Percentiles rank a stretch among this genome's conserved stretches.
phyloP scores from a whole-genome alignment of 768 basidiomycete species.

The Pulveroboletus frians region DNA sequence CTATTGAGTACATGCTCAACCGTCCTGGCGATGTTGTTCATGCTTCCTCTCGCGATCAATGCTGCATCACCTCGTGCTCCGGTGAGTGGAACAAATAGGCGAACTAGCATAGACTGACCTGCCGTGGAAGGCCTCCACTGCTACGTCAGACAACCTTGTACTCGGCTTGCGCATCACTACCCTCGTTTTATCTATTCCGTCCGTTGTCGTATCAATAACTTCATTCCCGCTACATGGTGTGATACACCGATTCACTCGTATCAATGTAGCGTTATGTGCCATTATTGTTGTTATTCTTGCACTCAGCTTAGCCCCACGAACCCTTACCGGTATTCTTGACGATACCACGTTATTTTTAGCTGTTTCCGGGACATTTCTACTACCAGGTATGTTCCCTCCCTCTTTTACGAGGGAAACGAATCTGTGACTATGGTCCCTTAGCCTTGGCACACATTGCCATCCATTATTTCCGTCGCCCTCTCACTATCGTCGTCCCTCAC shows the following conservation, averaged over 20 bases:
- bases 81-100: slow-evolving; percentile 33
- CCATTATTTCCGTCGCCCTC: slow-evolving; percentile 80
- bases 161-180: slow-evolving; percentile 44
- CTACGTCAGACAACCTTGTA: slow-evolving; percentile 5
- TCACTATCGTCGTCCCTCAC: slow-evolving; percentile 75
- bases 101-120: slow-evolving; percentile 12
- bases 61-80: slow-evolving; percentile 40
- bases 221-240: slow-evolving; percentile 44
- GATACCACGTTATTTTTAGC: slow-evolving; percentile 47
- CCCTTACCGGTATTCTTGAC: slow-evolving; percentile 37
- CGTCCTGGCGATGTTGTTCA: slow-evolving; percentile 42
- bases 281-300: slow-evolving; percentile 38
- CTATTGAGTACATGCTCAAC: slow-evolving; percentile 50
- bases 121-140: slow-evolving; percentile 4
- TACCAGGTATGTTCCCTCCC: slow-evolving; percentile 45
- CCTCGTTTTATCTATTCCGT: slow-evolving; percentile 56
- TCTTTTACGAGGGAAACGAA: background rate
- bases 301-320: slow-evolving; percentile 43
- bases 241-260: slow-evolving; percentile 33
- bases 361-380: slow-evolving; percentile 53
- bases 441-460: slow-evolving; percentile 75
- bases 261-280: slow-evolving; percentile 45
- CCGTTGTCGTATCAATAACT: slow-evolving; percentile 52
- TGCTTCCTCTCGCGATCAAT: slow-evolving; percentile 56
- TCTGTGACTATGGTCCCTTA: slow-evolving; percentile 14